These are phyloP conservation scores for Boletus sp. DNA, from an alignment of 1,284 basidiomycete species.

Conservation along the genomic window DNA sequence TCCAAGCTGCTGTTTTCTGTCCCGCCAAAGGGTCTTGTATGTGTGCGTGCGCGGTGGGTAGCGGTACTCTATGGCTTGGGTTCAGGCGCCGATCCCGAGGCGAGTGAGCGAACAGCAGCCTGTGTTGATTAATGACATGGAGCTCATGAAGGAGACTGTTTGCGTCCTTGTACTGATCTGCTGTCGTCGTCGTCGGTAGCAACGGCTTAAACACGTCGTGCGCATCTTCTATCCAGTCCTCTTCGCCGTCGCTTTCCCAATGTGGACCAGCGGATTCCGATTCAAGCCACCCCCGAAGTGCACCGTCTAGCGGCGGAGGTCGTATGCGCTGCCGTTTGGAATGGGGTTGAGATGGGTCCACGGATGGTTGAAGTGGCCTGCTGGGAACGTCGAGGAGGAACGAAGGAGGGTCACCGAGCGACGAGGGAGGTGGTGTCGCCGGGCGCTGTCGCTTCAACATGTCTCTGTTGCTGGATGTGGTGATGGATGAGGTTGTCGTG, in stretches of 20 bases:
- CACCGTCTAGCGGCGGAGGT: constrained; percentile 48
- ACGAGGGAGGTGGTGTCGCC: constrained; percentile 46
- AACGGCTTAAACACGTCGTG: constrained; percentile 10
- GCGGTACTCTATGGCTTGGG: neutral
- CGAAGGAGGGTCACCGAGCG: constrained; percentile 38
- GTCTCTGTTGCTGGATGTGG: constrained; percentile 6
- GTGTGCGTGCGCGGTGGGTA: neutral
- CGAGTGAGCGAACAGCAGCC: constrained; percentile 43
- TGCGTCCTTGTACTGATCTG: constrained; percentile 50
- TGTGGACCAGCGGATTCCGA: constrained; percentile 11
- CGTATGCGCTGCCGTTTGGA: constrained; percentile 48
- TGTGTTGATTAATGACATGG: constrained; percentile 63
- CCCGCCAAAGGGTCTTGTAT: neutral
- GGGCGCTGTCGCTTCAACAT: constrained; percentile 73
- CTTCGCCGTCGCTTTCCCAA: constrained; percentile 35
- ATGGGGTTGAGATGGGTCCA: constrained; percentile 11
- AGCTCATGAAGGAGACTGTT: constrained; percentile 67
- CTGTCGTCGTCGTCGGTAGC: constrained; percentile 5
- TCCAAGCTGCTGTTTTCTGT: constrained; percentile 1
- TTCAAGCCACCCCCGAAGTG: constrained; percentile 42
- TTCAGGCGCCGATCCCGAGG: constrained; percentile 10
- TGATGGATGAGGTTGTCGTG: neutral
- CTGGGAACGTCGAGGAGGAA: constrained; percentile 29
- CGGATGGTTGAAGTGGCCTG: constrained; percentile 18
- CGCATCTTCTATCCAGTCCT: constrained; percentile 35